Base-by-base conservation (phyloP, 495 filamentous ascomycete genomes). In the Trichoderma erinaceum region DNA sequence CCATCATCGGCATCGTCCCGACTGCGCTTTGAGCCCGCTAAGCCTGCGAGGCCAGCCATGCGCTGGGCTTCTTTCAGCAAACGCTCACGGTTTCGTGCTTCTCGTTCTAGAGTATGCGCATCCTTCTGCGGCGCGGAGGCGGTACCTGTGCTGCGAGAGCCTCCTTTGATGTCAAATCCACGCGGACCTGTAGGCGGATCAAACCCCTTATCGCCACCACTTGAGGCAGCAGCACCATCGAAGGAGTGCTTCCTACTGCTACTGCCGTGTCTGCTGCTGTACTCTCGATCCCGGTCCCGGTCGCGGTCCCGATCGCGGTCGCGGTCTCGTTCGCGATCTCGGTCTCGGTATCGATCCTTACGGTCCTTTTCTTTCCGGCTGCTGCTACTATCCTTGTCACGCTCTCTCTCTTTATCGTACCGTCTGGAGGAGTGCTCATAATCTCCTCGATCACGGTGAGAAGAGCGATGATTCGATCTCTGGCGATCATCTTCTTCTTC, bases 21-120 rank as follows among this genome's bases (percentile, higher is more conserved):
- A 75, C 78, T 76, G 72, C 75, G 78, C 78, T 82, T 81, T 43
- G 68, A 70, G 69, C 77, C 71, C 2, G 46, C 67, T 41, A 71
- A 58, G 66, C 75, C 73, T 41, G 76, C 71, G 65, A 82, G 72
- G n/a, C 76, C 81, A 3, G 86, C 87, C 63, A 92, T 88, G 21
- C 89, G 86, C 75, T 93, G 87, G 64, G 91, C 84, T 75, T 96
- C 92, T 69, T 91, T 90, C 7, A 90, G 80, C 58, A 93, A 75
- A 13, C 92, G 83, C 74, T 94, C 92, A 13, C 89, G 82, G 68
- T 92, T 88, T 16, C 90, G 83, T 15, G 87, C 87, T 74, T 92
- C 90, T 18, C 92, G 88, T 73, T 94, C 92, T 1, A 89, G 78
- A 0, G 89, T 89, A 71, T 93, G 88, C 0, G 88, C 87, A 73